Evolutionary conservation across 495 filamentous ascomycete species (phyloP), one percentile per base, ranked within the genome.

Genomic region (Neurospora africana): DNA sequence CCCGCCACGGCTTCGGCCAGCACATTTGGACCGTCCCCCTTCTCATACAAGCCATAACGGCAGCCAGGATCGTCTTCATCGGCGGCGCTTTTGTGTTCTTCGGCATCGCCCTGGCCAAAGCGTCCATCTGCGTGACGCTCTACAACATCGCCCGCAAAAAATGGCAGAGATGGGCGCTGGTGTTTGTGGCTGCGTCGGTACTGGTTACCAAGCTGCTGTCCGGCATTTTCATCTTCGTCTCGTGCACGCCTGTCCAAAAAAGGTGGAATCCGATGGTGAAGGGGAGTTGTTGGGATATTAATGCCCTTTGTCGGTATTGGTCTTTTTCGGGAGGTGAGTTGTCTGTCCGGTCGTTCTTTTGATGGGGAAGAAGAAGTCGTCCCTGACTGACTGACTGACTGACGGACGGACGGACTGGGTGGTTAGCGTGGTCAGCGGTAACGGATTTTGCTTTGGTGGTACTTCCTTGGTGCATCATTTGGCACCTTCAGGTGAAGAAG

Each of bases 381-480:
- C 7, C 8, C 36, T 37, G 8, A 1, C 9, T 38, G 37, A 38
- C 21, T 27, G 43, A 13, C 21, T 58, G n/a, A 58, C 21, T 27
- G 21, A 27, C n/a, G n/a, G n/a, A n/a, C 47, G 1, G 43, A 44
- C 3, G 17, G 39, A 17, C 1, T 41, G 40, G 40, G 17, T 44
- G 21, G 11, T 13, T 68, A 75, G 74, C 38, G 2, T 75, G 74
- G 74, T 73, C 72, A 1, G 37, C 30, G 2, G 4, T 69, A 1
- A 73, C 74, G 0, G 74, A 75, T 41, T 53, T 75, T 5, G 27
- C 27, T 8, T 58, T 75, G 13, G 69, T 72, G 4, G 13, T 74
- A 6, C 70, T 79, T 21, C 78, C 79, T 1, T 81, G 80, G 79
- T 70, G 39, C 30, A 76, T 78, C 5, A 70, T 81, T 0, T 78